Evolutionary conservation across 768 basidiomycete genomes (phyloP).

Genomic region (Hygrophorus russula): DNA sequence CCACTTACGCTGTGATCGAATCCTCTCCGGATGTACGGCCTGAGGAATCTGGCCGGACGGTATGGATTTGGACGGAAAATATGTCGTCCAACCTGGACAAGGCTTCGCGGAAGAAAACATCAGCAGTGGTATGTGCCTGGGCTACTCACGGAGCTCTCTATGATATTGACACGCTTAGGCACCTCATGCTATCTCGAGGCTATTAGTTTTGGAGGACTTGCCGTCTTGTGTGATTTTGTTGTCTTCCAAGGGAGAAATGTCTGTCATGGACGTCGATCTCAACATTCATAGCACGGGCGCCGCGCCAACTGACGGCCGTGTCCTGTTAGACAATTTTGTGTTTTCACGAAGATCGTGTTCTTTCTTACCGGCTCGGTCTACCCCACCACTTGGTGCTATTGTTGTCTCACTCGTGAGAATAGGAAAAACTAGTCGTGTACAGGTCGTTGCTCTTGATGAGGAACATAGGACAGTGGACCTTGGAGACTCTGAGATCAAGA

Average conservation of each 20-base stretch:
- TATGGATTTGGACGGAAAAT: constrained; percentile 55
- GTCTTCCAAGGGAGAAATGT: constrained; percentile 20
- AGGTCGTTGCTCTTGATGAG: constrained; percentile 22
- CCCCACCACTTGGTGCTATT: constrained; percentile 14
- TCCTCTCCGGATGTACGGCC: constrained; percentile 31
- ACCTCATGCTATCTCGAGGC: constrained; percentile 24
- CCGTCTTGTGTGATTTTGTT: constrained; percentile 17
- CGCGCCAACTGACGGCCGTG: constrained; percentile 5
- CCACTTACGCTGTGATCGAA: constrained; percentile 46
- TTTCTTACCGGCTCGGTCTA: constrained; percentile 16
- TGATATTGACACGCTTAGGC: constrained; percentile 22
- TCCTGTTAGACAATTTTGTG: constrained; percentile 17
- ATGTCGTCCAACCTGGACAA: constrained; percentile 25
- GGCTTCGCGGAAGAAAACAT: constrained; percentile 28
- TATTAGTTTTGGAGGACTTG: constrained; percentile 15
- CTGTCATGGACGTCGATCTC: constrained; percentile 19
- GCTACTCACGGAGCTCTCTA: neutral
- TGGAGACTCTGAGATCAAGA: constrained; percentile 17
- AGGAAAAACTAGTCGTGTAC: constrained; percentile 14
- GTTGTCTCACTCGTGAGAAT: constrained; percentile 16
- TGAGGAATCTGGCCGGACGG: constrained; percentile 33
- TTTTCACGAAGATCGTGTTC: constrained; percentile 17
- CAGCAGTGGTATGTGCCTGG: constrained; percentile 29
- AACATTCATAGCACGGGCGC: constrained; percentile 13
- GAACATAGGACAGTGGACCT: constrained; percentile 20